Evolutionary conservation across 495 filamentous ascomycete genomes (phyloP), one percentile per base, ranked within the genome.

Genomic region (Geopyxis carbonaria): DNA sequence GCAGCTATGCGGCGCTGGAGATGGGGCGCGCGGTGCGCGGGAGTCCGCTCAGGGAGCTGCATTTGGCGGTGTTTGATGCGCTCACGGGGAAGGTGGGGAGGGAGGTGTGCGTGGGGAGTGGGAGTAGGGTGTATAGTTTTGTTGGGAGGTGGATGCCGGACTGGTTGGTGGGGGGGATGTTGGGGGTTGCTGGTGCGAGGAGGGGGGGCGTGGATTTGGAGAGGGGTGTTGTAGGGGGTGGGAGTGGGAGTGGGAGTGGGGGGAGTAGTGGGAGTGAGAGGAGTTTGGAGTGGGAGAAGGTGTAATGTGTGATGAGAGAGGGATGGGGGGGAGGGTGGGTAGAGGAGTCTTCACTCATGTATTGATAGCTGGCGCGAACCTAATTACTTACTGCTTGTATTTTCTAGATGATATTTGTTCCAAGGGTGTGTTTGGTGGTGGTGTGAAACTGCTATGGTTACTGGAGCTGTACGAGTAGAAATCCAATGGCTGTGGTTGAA

Each of bases 61-160:
- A 94, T 51, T 69, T 80, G 45, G 75, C 80, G 6, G 74, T 97
- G 14, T 83, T 93, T 54, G 91, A 95, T 58, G 79, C 85, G 7
- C 57, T 83, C 18, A 76, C 83, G 45, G 60, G 64, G 34, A 63
- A 62, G 6, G 61, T 60, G 38, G 59, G 58, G 34, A 56, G 64
- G 6, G 67, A 77, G 1, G 66, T 80, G 43, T 72, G 80, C 25
- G 78, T 91, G 11, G 89, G 89, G 6, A 65, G 80, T 33, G 91
- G 89, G 4, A 81, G 80, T 9, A 56, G 73, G 32, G 64, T 79
- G 0, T 95, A 97, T 58, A 76, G 76, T n/a, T 61, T 92, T 23
- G 75, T 95, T 1, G 91, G 89, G 2, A 66, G 70, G 11, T 91
- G 76, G 75, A 68, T 76, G n/a, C 89, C 89, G 7, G 63, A 67